phyloP scores from a whole-genome alignment of 805 yeast species.

The Vanderwaltozyma verrucispora region DNA sequence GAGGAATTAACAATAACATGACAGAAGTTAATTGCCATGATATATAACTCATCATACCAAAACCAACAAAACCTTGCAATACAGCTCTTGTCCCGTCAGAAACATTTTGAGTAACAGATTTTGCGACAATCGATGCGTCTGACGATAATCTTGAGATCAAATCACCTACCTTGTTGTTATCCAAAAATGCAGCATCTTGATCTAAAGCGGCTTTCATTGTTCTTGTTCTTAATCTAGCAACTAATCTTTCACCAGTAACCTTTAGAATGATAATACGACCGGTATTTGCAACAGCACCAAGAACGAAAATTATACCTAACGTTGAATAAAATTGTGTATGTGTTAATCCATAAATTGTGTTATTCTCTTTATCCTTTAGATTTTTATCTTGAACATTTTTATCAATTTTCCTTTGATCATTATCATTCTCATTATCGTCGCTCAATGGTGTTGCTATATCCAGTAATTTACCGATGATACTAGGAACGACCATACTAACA shows the following conservation, averaged over 20 bases:
- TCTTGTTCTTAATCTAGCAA: slow-evolving; percentile 71
- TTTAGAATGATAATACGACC: slow-evolving; percentile 70
- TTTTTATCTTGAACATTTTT: slow-evolving; percentile 13
- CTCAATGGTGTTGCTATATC: slow-evolving; percentile 44
- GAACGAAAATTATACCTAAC: slow-evolving; percentile 49
- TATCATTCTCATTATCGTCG: background rate
- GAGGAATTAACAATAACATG: slow-evolving; percentile 75
- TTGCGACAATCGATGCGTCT: slow-evolving; percentile 81
- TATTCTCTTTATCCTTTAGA: slow-evolving; percentile 22
- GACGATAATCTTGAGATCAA: slow-evolving; percentile 78
- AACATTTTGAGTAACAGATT: slow-evolving; percentile 77
- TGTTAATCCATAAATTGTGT: slow-evolving; percentile 47
- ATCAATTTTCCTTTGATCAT: slow-evolving; percentile 3
- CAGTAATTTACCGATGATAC: slow-evolving; percentile 74
- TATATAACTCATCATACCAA: slow-evolving; percentile 85
- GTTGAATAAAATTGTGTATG: slow-evolving; percentile 53
- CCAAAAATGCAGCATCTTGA: slow-evolving; percentile 86
- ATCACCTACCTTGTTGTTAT: slow-evolving; percentile 84
- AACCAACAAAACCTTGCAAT: slow-evolving; percentile 75
- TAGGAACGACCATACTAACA: slow-evolving; percentile 72
- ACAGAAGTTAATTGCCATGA: slow-evolving; percentile 74
- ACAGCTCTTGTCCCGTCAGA: slow-evolving; percentile 86
- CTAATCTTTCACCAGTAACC: slow-evolving; percentile 76
- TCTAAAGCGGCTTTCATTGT: slow-evolving; percentile 66
- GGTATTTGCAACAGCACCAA: slow-evolving; percentile 72